phyloP scores from a whole-genome alignment of 2,329 filamentous ascomycete genomes.

The Capronia americana region DNA sequence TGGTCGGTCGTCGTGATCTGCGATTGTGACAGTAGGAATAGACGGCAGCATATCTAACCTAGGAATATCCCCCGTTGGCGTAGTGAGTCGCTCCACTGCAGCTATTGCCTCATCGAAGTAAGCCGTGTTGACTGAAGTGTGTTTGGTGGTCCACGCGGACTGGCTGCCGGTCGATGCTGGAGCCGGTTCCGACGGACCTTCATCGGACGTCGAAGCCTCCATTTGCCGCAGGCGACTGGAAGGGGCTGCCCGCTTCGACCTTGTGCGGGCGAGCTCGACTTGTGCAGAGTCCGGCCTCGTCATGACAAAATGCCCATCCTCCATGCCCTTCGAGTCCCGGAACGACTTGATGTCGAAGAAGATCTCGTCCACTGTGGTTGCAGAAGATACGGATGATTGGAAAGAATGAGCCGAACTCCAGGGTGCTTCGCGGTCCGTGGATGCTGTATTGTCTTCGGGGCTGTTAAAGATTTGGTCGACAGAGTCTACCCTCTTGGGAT shows the following conservation, averaged over 20 bases:
- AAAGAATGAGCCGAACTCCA: conserved; percentile 36
- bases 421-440: conserved; percentile 29
- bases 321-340: conserved; percentile 37
- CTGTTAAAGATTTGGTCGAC: conserved; percentile 26
- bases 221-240: conserved; percentile 21
- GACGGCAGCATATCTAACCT: conserved; percentile 12
- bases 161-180: conserved; percentile 9
- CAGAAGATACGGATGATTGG: conserved; percentile 35
- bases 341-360: conserved; percentile 41
- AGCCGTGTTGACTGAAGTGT: conserved; percentile 35
- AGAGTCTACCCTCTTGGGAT: conserved; percentile 19
- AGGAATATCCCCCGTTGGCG: conserved; percentile 14
- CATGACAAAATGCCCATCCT: conserved; percentile 40
- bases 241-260: conserved; percentile 26
- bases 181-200: conserved; percentile 6
- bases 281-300: conserved; percentile 37
- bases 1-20: conserved; percentile 15
- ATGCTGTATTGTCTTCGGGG: conserved; percentile 36
- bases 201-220: conserved; percentile 9
- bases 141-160: conserved; percentile 30
- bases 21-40: conserved; percentile 15
- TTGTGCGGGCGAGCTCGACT: conserved; percentile 37
- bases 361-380: conserved; percentile 37
- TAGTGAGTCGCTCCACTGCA: conserved; percentile 37
- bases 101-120: conserved; percentile 40